Conservation (phyloP, 2,329 filamentous ascomycete genomes). For the Chaetomiaceae sp. region DNA sequence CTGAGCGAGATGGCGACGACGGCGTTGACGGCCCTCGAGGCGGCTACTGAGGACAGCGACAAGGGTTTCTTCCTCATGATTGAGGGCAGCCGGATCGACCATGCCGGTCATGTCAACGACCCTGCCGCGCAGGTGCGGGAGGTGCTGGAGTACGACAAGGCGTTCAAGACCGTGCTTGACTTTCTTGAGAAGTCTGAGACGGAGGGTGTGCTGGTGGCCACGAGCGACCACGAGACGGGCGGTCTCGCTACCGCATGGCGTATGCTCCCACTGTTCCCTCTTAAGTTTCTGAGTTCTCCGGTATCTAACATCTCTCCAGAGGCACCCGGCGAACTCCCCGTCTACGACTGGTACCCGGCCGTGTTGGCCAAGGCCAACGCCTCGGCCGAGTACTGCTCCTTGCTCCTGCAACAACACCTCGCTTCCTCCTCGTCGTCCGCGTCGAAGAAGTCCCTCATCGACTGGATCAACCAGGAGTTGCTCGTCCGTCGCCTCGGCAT, state of each 20-base stretch:
- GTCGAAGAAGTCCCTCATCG: constrained; percentile 36
- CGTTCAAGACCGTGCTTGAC: constrained; percentile 76
- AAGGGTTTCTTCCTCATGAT: constrained; percentile 99
- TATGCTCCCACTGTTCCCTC: constrained; percentile 36
- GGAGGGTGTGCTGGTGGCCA: constrained; percentile 77
- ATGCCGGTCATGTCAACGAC: constrained; percentile 83
- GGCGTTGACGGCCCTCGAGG: constrained; percentile 70
- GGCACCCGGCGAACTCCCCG: constrained; percentile 45
- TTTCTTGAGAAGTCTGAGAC: constrained; percentile 71
- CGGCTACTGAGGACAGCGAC: constrained; percentile 75
- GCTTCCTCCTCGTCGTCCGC: constrained; percentile 27
- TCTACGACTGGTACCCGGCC: constrained; percentile 72
- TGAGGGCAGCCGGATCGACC: constrained; percentile 91
- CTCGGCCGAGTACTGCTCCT: constrained; percentile 65
- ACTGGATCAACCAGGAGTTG: constrained; percentile 63
- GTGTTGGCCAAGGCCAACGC: constrained; percentile 72
- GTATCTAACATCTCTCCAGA: constrained; percentile 39
- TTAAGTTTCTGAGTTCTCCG: not conserved
- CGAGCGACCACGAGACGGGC: constrained; percentile 94
- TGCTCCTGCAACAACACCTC: constrained; percentile 57
- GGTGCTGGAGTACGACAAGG: constrained; percentile 87
- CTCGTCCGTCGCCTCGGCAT: constrained; percentile 70
- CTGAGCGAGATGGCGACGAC: constrained; percentile 86
- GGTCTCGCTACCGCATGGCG: constrained; percentile 76
- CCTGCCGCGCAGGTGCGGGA: constrained; percentile 82